phyloP scores from a whole-genome alignment of 2,329 filamentous ascomycete genomes.

The Alternaria arbusti region DNA sequence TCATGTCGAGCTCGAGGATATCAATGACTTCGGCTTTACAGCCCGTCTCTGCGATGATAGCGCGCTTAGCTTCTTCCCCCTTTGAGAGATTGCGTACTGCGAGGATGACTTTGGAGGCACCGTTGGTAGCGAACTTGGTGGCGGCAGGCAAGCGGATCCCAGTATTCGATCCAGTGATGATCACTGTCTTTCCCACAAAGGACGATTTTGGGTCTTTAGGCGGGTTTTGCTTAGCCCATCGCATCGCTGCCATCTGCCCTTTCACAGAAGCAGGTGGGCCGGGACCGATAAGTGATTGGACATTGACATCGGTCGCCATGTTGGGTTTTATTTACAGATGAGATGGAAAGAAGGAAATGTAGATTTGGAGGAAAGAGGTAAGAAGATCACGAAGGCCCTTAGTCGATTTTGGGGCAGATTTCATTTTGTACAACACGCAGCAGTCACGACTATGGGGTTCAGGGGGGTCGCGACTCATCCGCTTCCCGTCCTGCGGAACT shows the following conservation, averaged over 20 bases:
- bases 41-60: not conserved
- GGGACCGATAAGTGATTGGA: not conserved
- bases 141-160: constrained; percentile 4
- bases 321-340: not conserved
- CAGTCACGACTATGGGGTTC: not conserved
- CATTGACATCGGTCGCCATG: not conserved
- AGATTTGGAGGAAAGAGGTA: not conserved
- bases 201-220: not conserved
- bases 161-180: constrained; percentile 6
- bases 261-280: not conserved
- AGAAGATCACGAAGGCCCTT: not conserved
- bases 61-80: not conserved
- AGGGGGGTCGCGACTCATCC: not conserved
- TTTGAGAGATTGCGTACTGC: not conserved
- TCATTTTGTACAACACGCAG: not conserved
- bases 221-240: not conserved
- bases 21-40: not conserved
- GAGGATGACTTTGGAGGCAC: not conserved
- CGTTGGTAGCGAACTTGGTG: not conserved
- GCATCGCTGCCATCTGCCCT: not conserved
- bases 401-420: not conserved
- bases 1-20: not conserved
- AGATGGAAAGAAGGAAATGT: not conserved
- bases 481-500: not conserved
- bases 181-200: constrained; percentile 1